These are phyloP conservation scores for Aureobasidium uvarum DNA, from an alignment of 2,329 filamentous ascomycete genomes.

Conservation along the genomic window DNA sequence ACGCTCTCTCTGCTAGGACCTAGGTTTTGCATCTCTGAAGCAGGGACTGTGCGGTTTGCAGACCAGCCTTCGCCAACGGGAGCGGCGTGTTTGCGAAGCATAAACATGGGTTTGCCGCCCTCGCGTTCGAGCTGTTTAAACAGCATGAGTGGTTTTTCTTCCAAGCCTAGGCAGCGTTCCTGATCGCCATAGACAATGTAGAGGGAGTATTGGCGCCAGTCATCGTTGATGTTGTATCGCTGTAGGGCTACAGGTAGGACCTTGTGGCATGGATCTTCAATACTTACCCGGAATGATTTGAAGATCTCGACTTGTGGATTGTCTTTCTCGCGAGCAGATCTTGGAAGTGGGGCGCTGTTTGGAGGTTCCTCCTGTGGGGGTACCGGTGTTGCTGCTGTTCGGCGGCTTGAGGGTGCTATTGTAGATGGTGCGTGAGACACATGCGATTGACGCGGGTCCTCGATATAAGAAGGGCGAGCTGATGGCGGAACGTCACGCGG, in stretches of 20 bases:
- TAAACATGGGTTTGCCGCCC: constrained; percentile 99
- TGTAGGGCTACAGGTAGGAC: constrained; percentile 92
- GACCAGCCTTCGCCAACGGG: constrained; percentile 36
- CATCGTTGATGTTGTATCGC: constrained; percentile 97
- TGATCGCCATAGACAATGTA: constrained; percentile 99
- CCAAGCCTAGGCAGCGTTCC: constrained; percentile 84
- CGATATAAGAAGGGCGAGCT: constrained; percentile 28
- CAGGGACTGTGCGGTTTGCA: constrained; percentile 10
- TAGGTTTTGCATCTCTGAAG: neutral
- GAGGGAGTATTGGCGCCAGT: constrained; percentile 94
- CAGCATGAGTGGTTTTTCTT: constrained; percentile 90
- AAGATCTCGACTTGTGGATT: constrained; percentile 81
- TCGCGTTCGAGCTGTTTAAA: constrained; percentile 98
- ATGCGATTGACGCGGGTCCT: constrained; percentile 31
- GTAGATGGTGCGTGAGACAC: constrained; percentile 33
- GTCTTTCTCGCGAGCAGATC: constrained; percentile 30
- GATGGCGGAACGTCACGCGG: constrained; percentile 33
- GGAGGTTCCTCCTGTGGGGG: constrained; percentile 27
- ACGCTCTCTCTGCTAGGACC: constrained; percentile 5
- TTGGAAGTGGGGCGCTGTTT: constrained; percentile 19
- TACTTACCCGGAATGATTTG: constrained; percentile 96
- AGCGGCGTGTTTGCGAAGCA: constrained; percentile 70
- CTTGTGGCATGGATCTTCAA: constrained; percentile 97
- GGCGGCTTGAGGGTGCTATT: constrained; percentile 35
- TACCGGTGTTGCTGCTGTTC: neutral